These are phyloP conservation scores for Aspergillus ostianus DNA, from an alignment of 495 filamentous ascomycete genomes.

Conservation along the genomic window DNA sequence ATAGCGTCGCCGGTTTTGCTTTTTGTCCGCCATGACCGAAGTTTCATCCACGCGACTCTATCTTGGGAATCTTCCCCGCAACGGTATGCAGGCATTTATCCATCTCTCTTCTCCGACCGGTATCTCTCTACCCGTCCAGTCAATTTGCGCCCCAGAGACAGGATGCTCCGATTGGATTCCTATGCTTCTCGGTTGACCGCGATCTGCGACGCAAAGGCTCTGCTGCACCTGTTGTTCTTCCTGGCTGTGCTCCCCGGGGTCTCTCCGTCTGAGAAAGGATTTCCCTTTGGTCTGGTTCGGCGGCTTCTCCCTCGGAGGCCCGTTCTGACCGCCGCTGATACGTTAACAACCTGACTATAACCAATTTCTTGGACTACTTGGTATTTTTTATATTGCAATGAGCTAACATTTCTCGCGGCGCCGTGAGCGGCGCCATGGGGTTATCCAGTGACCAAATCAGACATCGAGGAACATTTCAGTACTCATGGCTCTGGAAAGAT, in stretches of 20 bases:
- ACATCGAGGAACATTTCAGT: conserved; percentile 94
- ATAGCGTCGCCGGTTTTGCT: conserved; percentile 9
- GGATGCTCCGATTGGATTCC: conserved; percentile 21
- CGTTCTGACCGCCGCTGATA: conserved; percentile 18
- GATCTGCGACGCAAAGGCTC: conserved; percentile 6
- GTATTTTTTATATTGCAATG: conserved; percentile 15
- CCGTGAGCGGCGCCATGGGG: conserved; percentile 22
- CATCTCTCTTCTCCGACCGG: conserved; percentile 26
- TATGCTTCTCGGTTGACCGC: conserved; percentile 13
- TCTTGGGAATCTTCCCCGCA: conserved; percentile 94
- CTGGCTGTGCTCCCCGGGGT: neutral
- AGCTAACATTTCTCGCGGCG: conserved; percentile 30
- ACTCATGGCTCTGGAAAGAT: conserved; percentile 95
- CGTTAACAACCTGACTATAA: conserved; percentile 16
- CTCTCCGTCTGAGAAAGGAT: conserved; percentile 8
- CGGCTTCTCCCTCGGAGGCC: conserved; percentile 2
- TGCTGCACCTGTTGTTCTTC: conserved; percentile 5
- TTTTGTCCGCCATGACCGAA: conserved; percentile 50
- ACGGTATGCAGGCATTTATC: conserved; percentile 67
- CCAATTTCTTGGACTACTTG: conserved; percentile 20
- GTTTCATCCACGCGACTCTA: conserved; percentile 93
- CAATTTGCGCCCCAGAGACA: conserved; percentile 11
- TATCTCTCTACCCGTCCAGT: conserved; percentile 13
- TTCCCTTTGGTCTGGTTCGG: conserved; percentile 11
- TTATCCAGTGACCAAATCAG: conserved; percentile 82